Conservation (phyloP, 2,329 filamentous ascomycete genomes). For the Gnomoniopsis smithogilvyi region DNA sequence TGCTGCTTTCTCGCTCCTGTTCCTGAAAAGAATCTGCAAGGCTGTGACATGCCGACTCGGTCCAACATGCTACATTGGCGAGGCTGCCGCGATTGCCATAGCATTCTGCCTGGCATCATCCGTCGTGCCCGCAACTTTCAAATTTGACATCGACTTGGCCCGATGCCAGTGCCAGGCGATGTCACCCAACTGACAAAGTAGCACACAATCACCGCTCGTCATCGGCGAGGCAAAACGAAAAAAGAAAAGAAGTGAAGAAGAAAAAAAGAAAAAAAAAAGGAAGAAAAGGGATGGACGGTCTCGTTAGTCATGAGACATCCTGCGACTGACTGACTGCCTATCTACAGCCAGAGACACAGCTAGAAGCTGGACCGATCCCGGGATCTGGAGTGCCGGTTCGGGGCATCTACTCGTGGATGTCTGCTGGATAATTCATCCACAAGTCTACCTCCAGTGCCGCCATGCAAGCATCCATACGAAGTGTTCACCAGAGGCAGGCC, state of each 20-base stretch:
- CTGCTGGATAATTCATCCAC: not conserved
- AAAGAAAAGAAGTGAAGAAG: not conserved
- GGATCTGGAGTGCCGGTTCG: not conserved
- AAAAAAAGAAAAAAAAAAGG: not conserved
- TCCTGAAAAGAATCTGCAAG: not conserved
- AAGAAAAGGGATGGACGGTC: not conserved
- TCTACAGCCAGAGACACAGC: no score
- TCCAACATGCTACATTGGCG: not conserved
- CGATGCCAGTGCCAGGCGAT: constrained; percentile 3
- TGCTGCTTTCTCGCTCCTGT: not conserved
- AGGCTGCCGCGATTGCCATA: not conserved
- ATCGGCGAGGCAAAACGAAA: not conserved
- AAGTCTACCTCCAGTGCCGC: not conserved
- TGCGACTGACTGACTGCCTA: not conserved
- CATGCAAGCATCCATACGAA: not conserved
- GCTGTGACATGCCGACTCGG: not conserved
- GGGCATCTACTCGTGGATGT: not conserved
- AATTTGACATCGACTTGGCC: not conserved
- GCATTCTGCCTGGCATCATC: not conserved
- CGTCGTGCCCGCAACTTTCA: not conserved
- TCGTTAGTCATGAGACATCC: not conserved
- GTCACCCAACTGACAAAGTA: constrained; percentile 8
- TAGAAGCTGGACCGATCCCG: not conserved
- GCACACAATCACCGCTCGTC: not conserved
- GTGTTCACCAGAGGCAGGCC: not conserved